These are phyloP conservation scores for Aspergillus ustus DNA, from an alignment of 2,329 filamentous ascomycete species.

Conservation along the genomic window DNA sequence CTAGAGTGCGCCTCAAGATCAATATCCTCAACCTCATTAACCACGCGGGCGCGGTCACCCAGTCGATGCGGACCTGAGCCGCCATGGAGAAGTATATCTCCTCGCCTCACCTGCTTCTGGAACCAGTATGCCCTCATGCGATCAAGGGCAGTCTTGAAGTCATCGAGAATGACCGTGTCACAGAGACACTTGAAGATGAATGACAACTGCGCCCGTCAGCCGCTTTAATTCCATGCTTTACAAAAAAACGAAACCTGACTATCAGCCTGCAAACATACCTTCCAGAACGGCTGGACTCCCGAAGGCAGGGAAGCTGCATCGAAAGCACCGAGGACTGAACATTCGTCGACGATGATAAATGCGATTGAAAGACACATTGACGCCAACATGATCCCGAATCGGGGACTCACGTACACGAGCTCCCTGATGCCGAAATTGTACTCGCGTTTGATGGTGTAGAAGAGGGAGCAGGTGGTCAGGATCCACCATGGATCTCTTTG, in stretches of 20 bases:
- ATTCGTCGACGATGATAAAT: slow-evolving; percentile 66
- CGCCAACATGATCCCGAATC: slow-evolving; percentile 65
- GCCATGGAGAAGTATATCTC: slow-evolving; percentile 6
- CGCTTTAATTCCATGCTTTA: not conserved
- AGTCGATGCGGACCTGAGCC: not conserved
- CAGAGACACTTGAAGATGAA: slow-evolving; percentile 71
- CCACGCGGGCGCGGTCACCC: not conserved
- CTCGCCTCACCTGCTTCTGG: slow-evolving; percentile 6
- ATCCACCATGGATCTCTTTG: slow-evolving; percentile 70
- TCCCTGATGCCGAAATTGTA: slow-evolving; percentile 64
- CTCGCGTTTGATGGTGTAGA: slow-evolving; percentile 66
- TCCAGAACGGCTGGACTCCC: slow-evolving; percentile 71
- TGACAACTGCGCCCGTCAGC: slow-evolving; percentile 43
- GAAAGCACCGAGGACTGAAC: slow-evolving; percentile 61
- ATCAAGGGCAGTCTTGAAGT: slow-evolving; percentile 66
- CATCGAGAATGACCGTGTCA: slow-evolving; percentile 69
- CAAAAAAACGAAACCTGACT: too few species aligned
- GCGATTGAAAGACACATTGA: slow-evolving; percentile 65
- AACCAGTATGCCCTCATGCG: slow-evolving; percentile 11
- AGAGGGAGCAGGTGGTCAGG: slow-evolving; percentile 62
- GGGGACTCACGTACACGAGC: slow-evolving; percentile 64
- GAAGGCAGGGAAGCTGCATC: slow-evolving; percentile 44
- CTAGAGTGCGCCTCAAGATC: slow-evolving; percentile 4
- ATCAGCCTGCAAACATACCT: slow-evolving; percentile 39
- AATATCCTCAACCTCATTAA: not conserved